These are phyloP conservation scores for Sclerotinia subarctica DNA, from an alignment of 2,329 filamentous ascomycete genomes.

Conservation along the genomic window DNA sequence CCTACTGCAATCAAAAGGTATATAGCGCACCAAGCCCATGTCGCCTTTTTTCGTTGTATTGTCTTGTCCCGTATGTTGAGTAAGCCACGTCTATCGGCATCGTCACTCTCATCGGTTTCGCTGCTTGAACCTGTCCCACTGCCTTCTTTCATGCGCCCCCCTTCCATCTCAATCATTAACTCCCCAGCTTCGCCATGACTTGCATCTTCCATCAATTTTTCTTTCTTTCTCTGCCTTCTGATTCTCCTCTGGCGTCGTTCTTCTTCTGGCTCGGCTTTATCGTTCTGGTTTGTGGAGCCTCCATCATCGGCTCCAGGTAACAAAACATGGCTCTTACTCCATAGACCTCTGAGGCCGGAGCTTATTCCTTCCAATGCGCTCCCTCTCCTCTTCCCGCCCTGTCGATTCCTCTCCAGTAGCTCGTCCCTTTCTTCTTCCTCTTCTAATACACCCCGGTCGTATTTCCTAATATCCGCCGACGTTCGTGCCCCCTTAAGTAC, in stretches of 20 bases:
- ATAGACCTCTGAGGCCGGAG: constrained; percentile 43
- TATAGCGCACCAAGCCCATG: constrained; percentile 53
- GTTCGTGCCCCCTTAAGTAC: constrained; percentile 63
- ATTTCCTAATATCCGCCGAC: constrained; percentile 65
- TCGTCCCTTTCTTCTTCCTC: constrained; percentile 71
- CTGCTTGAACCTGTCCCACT: constrained; percentile 61
- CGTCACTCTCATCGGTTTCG: constrained; percentile 57
- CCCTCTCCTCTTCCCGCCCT: constrained; percentile 32
- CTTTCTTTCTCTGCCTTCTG: constrained; percentile 49
- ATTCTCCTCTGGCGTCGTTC: constrained; percentile 50
- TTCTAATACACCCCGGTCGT: constrained; percentile 67
- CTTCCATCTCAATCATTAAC: constrained; percentile 85
- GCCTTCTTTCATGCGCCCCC: constrained; percentile 67
- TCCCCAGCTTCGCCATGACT: constrained; percentile 66
- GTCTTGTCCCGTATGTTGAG: constrained; percentile 47
- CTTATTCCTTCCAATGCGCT: constrained; percentile 31
- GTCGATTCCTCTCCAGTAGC: constrained; percentile 53
- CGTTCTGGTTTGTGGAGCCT: not conserved
- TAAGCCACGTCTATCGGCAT: constrained; percentile 54
- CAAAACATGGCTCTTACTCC: constrained; percentile 33
- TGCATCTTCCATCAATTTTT: constrained; percentile 51
- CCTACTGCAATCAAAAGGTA: constrained; percentile 51
- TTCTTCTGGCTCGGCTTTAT: constrained; percentile 1
- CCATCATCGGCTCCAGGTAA: constrained; percentile 37
- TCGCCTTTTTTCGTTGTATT: constrained; percentile 50